Conservation (phyloP, 352 stramenopile species). For the Sclerospora graminicola region DNA sequence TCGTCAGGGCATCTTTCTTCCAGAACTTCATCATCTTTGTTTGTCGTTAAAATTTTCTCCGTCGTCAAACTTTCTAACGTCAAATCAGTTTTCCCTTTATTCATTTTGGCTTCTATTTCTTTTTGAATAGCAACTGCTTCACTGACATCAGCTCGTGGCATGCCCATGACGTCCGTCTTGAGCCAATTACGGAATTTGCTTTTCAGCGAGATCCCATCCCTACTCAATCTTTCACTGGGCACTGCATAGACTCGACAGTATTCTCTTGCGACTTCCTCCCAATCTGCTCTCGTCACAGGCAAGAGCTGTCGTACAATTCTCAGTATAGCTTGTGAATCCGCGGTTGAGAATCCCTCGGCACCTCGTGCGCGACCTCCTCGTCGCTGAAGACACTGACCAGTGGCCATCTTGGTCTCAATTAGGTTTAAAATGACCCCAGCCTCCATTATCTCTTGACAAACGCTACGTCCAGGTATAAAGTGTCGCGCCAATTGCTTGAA, state of each 20-base stretch:
- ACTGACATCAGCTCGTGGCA: slow-evolving; percentile 7
- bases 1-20: slow-evolving; percentile 1
- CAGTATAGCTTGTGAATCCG: slow-evolving; percentile 14
- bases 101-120: slow-evolving; percentile 15
- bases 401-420: slow-evolving; percentile 16
- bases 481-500: slow-evolving; percentile 22
- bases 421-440: slow-evolving; percentile 8
- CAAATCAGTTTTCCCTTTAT: background rate
- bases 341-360: slow-evolving; percentile 18
- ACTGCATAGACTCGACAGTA: slow-evolving; percentile 19
- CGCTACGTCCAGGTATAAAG: slow-evolving; percentile 1
- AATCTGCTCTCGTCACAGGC: slow-evolving; percentile 11
- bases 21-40: background rate
- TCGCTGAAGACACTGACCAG: slow-evolving; percentile 10
- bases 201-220: slow-evolving; percentile 21
- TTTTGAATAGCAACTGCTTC: slow-evolving; percentile 10
- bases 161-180: slow-evolving; percentile 5
- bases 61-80: background rate
- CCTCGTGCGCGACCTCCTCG: slow-evolving; percentile 20
- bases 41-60: background rate
- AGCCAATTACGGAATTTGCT: slow-evolving; percentile 23
- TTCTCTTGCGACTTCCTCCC: slow-evolving; percentile 16
- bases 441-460: slow-evolving; percentile 8
- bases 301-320: slow-evolving; percentile 7
- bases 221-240: slow-evolving; percentile 7